A percentile compares a stretch with the other conserved stretches of the same genome.
Conservation (phyloP, 345 rosid genomes). For the Aurinia saxatilis region DNA sequence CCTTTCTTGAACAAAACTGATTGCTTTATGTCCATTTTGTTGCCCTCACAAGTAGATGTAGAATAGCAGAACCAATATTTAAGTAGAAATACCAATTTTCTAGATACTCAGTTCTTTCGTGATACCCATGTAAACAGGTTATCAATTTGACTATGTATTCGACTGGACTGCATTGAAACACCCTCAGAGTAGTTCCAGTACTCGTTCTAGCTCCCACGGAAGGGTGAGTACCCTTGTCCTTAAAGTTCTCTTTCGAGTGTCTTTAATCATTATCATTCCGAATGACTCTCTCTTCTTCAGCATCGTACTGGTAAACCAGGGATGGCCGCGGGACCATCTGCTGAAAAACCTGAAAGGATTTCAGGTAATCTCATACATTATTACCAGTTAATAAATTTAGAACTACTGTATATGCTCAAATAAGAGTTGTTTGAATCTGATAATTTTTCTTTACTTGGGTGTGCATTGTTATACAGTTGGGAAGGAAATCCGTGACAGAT, state of each 20-base stretch:
- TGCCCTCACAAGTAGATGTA: neutral
- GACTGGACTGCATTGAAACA: conserved; percentile 86
- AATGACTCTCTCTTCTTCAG: conserved; percentile 22
- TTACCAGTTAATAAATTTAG: neutral
- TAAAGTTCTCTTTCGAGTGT: neutral
- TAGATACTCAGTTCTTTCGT: neutral
- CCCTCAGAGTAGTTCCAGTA: conserved; percentile 62
- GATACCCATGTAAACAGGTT: conserved; percentile 37
- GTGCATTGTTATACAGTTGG: conserved; percentile 33
- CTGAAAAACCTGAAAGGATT: conserved; percentile 55
- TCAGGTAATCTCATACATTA: conserved; percentile 33
- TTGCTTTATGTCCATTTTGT: neutral
- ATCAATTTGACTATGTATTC: conserved; percentile 76
- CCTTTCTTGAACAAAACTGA: neutral
- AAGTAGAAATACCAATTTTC: neutral
- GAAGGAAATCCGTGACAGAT: conserved; percentile 57
- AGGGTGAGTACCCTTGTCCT: conserved; percentile 37
- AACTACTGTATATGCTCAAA: neutral
- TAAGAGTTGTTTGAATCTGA: neutral
- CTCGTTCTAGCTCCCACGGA: conserved; percentile 63
- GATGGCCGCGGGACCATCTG: conserved; percentile 41
- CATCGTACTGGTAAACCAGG: conserved; percentile 48
- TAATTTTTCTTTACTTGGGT: neutral
- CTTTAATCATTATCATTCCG: conserved; percentile 2
- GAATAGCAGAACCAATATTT: neutral